phyloP scores from a whole-genome alignment of 768 basidiomycete genomes.

The Lepiota venenata region DNA sequence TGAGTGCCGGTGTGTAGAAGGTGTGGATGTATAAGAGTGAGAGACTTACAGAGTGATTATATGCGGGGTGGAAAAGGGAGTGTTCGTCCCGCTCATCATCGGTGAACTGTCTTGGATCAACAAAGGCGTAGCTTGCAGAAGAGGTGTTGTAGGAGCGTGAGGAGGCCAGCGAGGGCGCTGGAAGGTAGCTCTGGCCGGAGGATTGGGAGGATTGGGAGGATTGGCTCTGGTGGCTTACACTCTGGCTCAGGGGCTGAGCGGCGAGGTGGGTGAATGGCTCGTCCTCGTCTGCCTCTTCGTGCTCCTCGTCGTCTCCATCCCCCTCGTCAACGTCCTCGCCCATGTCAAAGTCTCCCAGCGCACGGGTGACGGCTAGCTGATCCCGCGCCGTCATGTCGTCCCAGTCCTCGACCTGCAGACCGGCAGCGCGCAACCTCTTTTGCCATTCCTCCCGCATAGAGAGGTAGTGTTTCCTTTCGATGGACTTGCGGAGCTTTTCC shows the following conservation, averaged over 20 bases:
- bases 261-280: conserved; percentile 9
- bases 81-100: conserved; percentile 7
- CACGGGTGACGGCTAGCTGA: conserved; percentile 26
- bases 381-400: conserved; percentile 37
- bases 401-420: conserved; percentile 42
- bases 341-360: conserved; percentile 26
- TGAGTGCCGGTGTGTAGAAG: background rate
- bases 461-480: conserved; percentile 29
- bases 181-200: conserved; percentile 15
- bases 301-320: conserved; percentile 28
- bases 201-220: conserved; percentile 13
- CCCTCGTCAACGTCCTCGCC: conserved; percentile 21
- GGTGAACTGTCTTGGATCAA: conserved; percentile 30
- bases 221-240: conserved; percentile 16
- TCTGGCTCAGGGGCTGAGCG: conserved; percentile 14
- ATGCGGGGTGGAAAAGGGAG: background rate
- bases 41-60: conserved; percentile 3
- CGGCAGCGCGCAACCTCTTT: conserved; percentile 25
- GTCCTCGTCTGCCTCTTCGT: conserved; percentile 15
- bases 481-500: conserved; percentile 20
- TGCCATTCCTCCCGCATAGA: conserved; percentile 41
- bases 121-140: conserved; percentile 38
- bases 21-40: background rate
- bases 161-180: conserved; percentile 27
- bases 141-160: conserved; percentile 30